A percentile compares a stretch with the other conserved stretches of the same genome.
Conservation (phyloP, 768 basidiomycete species). For the Lactarius hatsudake region DNA sequence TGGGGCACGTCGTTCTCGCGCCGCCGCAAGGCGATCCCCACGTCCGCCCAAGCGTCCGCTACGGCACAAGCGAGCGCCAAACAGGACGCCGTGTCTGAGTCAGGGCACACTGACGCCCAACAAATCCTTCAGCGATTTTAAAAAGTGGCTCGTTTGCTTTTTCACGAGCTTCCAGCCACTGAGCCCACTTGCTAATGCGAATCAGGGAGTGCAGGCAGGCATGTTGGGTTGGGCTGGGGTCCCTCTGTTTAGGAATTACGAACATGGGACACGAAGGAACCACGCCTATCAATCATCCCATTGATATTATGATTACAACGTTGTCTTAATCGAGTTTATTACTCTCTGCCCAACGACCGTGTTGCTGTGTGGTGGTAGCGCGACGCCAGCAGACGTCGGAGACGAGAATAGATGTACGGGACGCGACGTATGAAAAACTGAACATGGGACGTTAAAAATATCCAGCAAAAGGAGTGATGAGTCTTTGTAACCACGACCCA, state of each 20-base stretch:
- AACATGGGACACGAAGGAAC: not conserved
- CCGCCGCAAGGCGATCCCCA: slow-evolving; percentile 16
- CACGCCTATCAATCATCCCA: not conserved
- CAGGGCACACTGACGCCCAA: slow-evolving; percentile 5
- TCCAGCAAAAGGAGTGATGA: not conserved
- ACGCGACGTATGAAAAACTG: not conserved
- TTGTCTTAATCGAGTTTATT: slow-evolving; percentile 3
- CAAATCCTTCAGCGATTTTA: slow-evolving; percentile 17
- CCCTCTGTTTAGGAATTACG: not conserved
- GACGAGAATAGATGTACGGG: not conserved
- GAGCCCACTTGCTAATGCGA: not conserved
- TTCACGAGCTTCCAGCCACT: not conserved
- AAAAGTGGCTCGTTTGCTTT: not conserved
- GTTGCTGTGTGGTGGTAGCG: not conserved
- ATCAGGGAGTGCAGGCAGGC: not conserved
- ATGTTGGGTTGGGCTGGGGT: not conserved
- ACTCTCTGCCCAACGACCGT: not conserved
- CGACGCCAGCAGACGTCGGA: not conserved
- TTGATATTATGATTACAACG: not conserved
- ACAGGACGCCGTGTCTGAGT: not conserved
- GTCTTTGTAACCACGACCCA: not conserved
- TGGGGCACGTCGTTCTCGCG: slow-evolving; percentile 26
- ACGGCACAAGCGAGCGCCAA: not conserved
- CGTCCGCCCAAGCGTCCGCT: not conserved
- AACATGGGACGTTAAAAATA: not conserved